Conservation (phyloP, 441 rosid genomes). For the Erodium chrysanthum region DNA sequence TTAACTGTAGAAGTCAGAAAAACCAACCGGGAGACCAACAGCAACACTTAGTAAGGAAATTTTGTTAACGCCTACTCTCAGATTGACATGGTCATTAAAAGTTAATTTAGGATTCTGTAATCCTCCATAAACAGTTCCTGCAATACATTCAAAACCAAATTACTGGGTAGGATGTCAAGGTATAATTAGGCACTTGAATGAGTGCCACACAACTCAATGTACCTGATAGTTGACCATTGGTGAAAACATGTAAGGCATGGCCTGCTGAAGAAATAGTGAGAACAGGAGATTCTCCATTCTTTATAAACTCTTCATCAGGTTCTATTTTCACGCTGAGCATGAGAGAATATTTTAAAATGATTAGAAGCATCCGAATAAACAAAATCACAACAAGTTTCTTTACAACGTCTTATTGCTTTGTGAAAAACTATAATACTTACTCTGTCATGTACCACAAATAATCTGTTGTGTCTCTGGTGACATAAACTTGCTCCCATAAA, state of each 20-base stretch:
- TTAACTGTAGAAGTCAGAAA: background rate
- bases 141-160: background rate
- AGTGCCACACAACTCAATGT: slow-evolving; percentile 10
- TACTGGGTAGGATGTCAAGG: background rate
- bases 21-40: slow-evolving; percentile 83
- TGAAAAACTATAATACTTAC: too few relatives aligned
- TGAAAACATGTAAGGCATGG: slow-evolving; percentile 83
- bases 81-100: slow-evolving; percentile 63
- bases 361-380: background rate
- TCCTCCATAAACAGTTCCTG: slow-evolving; percentile 85
- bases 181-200: background rate
- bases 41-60: slow-evolving; percentile 89
- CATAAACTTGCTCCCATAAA: background rate
- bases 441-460: slow-evolving; percentile 2
- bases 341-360: background rate
- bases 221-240: slow-evolving; percentile 88
- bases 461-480: slow-evolving; percentile 9
- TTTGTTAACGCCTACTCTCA: slow-evolving; percentile 67
- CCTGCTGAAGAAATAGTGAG: slow-evolving; percentile 77
- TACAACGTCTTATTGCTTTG: background rate
- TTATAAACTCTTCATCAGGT: slow-evolving; percentile 69
- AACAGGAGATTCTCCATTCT: slow-evolving; percentile 75
- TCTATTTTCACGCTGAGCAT: slow-evolving; percentile 59
- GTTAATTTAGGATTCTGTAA: slow-evolving; percentile 64
- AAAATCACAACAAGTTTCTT: background rate